Evolutionary conservation across 306 rosid species (phyloP), one percentile per base, ranked within the genome.

Genomic region (Canavalia gladiata): DNA sequence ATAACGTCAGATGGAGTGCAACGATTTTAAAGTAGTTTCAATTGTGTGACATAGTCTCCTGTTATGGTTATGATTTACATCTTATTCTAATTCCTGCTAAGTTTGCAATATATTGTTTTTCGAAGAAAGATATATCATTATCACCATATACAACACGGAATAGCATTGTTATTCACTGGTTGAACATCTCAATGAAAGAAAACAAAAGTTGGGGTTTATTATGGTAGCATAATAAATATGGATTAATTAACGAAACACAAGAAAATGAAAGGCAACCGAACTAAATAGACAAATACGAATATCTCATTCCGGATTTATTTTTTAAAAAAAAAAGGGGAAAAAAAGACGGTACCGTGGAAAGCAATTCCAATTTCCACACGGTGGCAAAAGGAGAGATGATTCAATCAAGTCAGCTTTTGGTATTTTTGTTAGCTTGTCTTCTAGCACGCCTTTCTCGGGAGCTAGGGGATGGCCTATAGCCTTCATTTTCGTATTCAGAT

Each of bases 381-480:
- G 42, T 33, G 25, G 63, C 1, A 50, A 76, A 50, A 74, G 30
- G 31, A 67, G 0, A 45, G 28, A 70, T 35, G 51, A 10, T 9
- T 25, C 0, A 76, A n/a, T 35, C 0, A 43, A 34, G 1, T 68
- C 62, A 74, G 28, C 2, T 63, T 69, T 83, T 64, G 29, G 6
- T 39, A 30, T 45, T 77, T 79, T 87, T 92, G 34, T 71, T 80
- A n/a, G 95, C 91, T 86, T 92, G 87, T 80, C 92, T 89, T 75
- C 86, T 86, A 35, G 97, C 91, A 43, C 95, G 82, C 80, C 78
- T 90, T 78, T 86, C 87, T 65, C 93, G 77, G 5, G 92, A 85
- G 78, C 92, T 88, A 0, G 87, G 83, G 35, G 89, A 72, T 35
- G 86, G 90, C 76, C 79, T 90, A 58, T 77, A 92, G 6, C 82